These are phyloP conservation scores for Pseudotsuga menziesii DNA, from an alignment of 75 land plant genomes.

Conservation along the genomic window DNA sequence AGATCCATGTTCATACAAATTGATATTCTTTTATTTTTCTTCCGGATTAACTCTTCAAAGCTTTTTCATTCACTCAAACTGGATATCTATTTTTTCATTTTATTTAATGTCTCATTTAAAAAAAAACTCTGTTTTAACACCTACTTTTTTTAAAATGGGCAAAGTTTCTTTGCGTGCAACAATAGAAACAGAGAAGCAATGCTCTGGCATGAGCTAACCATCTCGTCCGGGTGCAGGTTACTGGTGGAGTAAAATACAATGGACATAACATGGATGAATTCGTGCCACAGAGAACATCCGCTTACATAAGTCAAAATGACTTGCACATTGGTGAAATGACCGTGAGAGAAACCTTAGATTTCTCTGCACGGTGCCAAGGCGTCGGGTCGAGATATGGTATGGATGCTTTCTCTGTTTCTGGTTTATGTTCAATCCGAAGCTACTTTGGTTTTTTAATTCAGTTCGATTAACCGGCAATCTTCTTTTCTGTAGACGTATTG, in stretches of 20 bases:
- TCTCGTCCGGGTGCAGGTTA: conserved; percentile 23
- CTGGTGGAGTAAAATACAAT: conserved; percentile 76
- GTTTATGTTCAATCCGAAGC: neutral
- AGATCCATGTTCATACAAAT: too few relatives aligned
- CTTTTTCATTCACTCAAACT: too few relatives aligned
- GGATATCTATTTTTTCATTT: too few relatives aligned
- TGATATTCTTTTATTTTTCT: too few relatives aligned
- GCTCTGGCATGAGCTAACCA: too few relatives aligned
- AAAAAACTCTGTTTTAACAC: too few relatives aligned
- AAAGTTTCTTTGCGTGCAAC: too few relatives aligned
- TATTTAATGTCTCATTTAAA: too few relatives aligned
- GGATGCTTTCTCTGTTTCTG: neutral
- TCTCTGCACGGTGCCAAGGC: conserved; percentile 73
- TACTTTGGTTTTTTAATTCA: neutral
- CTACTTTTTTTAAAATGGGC: too few relatives aligned
- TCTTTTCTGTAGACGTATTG: conserved; percentile 32
- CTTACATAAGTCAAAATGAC: conserved; percentile 88
- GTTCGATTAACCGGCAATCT: too few relatives aligned
- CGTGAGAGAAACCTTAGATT: conserved; percentile 83
- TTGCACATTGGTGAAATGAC: conserved; percentile 81
- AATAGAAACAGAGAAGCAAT: too few relatives aligned
- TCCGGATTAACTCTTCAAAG: too few relatives aligned
- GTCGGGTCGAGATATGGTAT: conserved; percentile 67
- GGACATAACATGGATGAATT: conserved; percentile 81
- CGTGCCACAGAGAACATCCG: conserved; percentile 73